Evolutionary conservation across 306 rosid species (phyloP).

Genomic region (Rosa lucieae): DNA sequence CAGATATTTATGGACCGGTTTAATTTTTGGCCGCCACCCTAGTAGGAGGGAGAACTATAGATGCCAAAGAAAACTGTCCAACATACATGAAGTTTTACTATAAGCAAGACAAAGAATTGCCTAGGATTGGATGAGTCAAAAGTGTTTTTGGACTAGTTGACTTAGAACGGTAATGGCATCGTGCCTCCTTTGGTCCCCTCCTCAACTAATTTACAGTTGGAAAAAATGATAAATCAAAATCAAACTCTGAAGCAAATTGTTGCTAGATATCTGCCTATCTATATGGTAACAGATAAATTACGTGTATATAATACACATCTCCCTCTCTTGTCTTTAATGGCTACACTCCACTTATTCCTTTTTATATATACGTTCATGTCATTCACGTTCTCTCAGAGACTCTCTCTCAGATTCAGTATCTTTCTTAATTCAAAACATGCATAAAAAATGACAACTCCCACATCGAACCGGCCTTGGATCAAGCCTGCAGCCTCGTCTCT

Average conservation of each 20-base stretch:
- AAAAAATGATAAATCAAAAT: not conserved
- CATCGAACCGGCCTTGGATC: conserved; percentile 19
- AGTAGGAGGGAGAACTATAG: too few species aligned
- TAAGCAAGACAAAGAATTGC: not conserved
- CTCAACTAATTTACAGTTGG: conserved; percentile 8
- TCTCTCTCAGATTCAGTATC: not conserved
- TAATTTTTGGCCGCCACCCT: not conserved
- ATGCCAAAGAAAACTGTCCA: not conserved
- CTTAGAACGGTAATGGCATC: not conserved
- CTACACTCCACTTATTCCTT: not conserved
- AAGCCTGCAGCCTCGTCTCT: not conserved
- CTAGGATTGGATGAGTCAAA: not conserved
- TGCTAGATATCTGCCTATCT: not conserved
- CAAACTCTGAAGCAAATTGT: conserved; percentile 8
- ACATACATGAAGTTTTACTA: not conserved
- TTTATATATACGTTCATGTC: conserved; percentile 18
- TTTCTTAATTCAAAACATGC: conserved; percentile 15
- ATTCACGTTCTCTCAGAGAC: conserved; percentile 24
- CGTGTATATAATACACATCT: not conserved
- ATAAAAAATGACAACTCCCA: conserved; percentile 31
- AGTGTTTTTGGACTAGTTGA: not conserved
- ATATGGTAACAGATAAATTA: not conserved
- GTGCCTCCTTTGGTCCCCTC: not conserved
- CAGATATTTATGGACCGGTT: too few species aligned
- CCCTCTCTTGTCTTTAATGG: not conserved